A percentile compares a stretch with the other conserved stretches of the same genome.
phyloP scores from a whole-genome alignment of 73 alveolate genomes.

The Durusdinium trenchii region DNA sequence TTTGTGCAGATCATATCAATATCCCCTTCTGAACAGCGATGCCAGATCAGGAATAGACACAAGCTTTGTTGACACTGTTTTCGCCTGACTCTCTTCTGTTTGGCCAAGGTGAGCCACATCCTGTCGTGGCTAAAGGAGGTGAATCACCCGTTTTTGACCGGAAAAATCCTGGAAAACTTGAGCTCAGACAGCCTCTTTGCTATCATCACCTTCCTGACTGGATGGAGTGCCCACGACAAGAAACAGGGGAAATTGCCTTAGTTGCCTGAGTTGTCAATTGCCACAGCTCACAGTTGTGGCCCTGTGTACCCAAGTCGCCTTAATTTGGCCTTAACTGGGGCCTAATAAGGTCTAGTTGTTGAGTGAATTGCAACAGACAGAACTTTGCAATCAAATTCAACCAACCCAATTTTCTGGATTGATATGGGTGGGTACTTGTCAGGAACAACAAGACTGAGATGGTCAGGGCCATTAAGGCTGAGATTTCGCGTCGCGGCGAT shows the following conservation, averaged over 20 bases:
- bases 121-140: background rate
- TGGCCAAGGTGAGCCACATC: constrained; percentile 8
- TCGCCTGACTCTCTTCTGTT: too few relatives aligned
- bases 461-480: background rate
- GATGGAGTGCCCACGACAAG: background rate
- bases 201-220: background rate
- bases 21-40: too few relatives aligned
- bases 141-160: background rate
- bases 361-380: background rate
- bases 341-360: background rate
- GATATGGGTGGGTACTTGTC: background rate
- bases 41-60: too few relatives aligned
- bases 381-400: too few relatives aligned
- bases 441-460: background rate
- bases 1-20: too few relatives aligned
- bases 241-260: background rate
- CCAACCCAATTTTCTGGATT: background rate
- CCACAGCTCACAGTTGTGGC: background rate
- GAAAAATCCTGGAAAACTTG: background rate
- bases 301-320: background rate
- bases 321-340: background rate
- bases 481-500: background rate
- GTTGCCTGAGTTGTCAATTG: background rate
- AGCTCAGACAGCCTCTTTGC: background rate
- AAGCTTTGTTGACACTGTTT: too few relatives aligned